phyloP scores from a whole-genome alignment of 2,329 filamentous ascomycete species.

The Neurospora sp. region DNA sequence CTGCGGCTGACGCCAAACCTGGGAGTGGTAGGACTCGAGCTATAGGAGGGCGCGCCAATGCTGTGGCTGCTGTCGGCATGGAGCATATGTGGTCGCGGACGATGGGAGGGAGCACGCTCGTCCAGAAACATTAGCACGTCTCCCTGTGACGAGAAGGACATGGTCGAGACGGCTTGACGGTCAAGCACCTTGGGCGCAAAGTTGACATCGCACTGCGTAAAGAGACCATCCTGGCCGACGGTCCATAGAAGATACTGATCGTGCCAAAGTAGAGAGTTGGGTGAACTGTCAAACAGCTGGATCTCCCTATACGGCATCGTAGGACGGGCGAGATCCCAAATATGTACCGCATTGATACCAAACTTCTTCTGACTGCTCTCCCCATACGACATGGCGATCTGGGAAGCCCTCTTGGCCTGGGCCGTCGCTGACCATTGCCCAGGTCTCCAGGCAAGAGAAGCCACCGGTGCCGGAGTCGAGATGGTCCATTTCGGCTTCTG shows the following conservation, averaged over 20 bases:
- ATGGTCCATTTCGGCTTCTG: conserved; percentile 57
- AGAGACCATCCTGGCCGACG: conserved; percentile 50
- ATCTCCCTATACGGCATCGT: conserved; percentile 59
- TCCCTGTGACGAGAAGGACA: conserved; percentile 50
- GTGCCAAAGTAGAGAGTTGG: conserved; percentile 52
- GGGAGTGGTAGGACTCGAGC: conserved; percentile 38
- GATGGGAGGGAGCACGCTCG: conserved; percentile 38
- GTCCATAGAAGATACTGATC: conserved; percentile 59
- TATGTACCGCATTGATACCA: conserved; percentile 49
- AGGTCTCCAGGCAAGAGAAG: conserved; percentile 52
- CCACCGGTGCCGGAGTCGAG: conserved; percentile 49
- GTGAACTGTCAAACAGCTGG: conserved; percentile 48
- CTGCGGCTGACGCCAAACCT: conserved; percentile 49
- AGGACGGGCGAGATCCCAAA: conserved; percentile 61
- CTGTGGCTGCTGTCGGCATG: conserved; percentile 17
- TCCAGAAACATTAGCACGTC: conserved; percentile 54
- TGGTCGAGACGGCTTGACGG: conserved; percentile 49
- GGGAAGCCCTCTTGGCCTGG: conserved; percentile 48
- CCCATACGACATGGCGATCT: conserved; percentile 54
- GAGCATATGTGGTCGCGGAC: conserved; percentile 30
- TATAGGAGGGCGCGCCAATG: conserved; percentile 31
- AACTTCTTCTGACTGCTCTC: conserved; percentile 43
- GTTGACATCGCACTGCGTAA: conserved; percentile 56
- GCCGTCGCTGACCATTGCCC: conserved; percentile 56
- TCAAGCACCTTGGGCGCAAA: conserved; percentile 56